phyloP scores from a whole-genome alignment of 495 filamentous ascomycete genomes.

The Hypoxylon trugodes region DNA sequence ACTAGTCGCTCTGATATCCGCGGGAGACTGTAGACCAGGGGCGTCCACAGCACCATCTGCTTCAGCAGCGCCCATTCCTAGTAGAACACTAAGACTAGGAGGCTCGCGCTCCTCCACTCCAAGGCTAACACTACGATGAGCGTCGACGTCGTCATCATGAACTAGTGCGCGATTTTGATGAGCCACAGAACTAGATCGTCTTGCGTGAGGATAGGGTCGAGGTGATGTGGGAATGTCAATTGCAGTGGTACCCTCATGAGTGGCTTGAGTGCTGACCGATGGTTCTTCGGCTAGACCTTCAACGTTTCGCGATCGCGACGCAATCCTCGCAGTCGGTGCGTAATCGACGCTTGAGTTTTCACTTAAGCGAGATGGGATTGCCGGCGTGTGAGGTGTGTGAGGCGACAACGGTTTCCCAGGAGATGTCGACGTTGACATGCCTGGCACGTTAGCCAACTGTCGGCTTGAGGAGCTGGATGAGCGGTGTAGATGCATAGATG shows the following conservation, averaged over 20 bases:
- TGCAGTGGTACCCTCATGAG: conserved; percentile 66
- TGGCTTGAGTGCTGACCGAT: conserved; percentile 47
- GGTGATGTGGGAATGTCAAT: conserved; percentile 88
- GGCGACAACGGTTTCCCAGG: conserved; percentile 89
- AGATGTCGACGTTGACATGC: conserved; percentile 88
- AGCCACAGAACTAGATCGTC: conserved; percentile 82
- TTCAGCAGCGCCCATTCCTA: conserved; percentile 56
- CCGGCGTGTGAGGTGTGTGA: conserved; percentile 93
- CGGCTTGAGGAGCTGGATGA: conserved; percentile 86
- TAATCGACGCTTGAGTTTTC: conserved; percentile 88
- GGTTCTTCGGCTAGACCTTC: conserved; percentile 52
- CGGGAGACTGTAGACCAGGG: conserved; percentile 54
- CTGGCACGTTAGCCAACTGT: conserved; percentile 82
- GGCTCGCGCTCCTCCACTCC: conserved; percentile 72
- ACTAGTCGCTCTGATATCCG: conserved; percentile 51
- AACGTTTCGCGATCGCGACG: conserved; percentile 24
- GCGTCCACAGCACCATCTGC: conserved; percentile 40
- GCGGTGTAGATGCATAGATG: conserved; percentile 80
- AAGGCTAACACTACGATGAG: conserved; percentile 78
- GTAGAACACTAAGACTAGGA: conserved; percentile 64
- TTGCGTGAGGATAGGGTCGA: conserved; percentile 65
- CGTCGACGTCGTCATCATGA: conserved; percentile 70
- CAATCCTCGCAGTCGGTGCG: conserved; percentile 45
- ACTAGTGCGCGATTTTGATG: conserved; percentile 67
- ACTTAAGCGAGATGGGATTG: conserved; percentile 90